Evolutionary conservation across 345 rosid species (phyloP).

Genomic region (Balakata baccata): DNA sequence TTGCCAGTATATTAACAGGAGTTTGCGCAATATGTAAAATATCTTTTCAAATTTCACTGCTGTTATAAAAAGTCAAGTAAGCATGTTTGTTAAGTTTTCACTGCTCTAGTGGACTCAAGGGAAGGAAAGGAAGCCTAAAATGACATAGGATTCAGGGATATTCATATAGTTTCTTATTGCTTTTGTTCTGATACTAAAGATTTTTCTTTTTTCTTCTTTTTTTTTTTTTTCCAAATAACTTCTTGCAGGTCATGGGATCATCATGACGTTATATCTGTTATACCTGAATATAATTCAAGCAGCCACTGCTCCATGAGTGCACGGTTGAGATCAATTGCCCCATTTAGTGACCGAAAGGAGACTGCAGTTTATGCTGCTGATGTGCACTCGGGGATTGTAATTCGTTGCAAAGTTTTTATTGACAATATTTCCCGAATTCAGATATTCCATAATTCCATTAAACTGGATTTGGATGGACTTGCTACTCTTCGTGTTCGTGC

Average conservation of each 20-base stretch:
- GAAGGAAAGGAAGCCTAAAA: not conserved
- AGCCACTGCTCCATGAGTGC: constrained; percentile 84
- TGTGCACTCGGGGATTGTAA: constrained; percentile 64
- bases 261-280: constrained; percentile 73
- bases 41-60: not conserved
- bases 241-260: constrained; percentile 94
- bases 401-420: constrained; percentile 95
- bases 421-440: constrained; percentile 83
- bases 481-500: constrained; percentile 92
- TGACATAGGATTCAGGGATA: not conserved
- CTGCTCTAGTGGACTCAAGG: not conserved
- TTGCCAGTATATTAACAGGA: not conserved
- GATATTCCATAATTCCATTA: constrained; percentile 86
- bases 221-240: not conserved
- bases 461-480: constrained; percentile 92
- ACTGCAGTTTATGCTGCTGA: constrained; percentile 94
- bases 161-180: not conserved
- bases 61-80: not conserved
- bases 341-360: constrained; percentile 74
- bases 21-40: not conserved
- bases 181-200: not conserved
- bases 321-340: constrained; percentile 68
- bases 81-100: not conserved
- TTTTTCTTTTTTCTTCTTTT: not conserved
- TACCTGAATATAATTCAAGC: constrained; percentile 77